Base-by-base conservation (phyloP, 495 filamentous ascomycete genomes). In the Penicillium macrosclerotiorum region DNA sequence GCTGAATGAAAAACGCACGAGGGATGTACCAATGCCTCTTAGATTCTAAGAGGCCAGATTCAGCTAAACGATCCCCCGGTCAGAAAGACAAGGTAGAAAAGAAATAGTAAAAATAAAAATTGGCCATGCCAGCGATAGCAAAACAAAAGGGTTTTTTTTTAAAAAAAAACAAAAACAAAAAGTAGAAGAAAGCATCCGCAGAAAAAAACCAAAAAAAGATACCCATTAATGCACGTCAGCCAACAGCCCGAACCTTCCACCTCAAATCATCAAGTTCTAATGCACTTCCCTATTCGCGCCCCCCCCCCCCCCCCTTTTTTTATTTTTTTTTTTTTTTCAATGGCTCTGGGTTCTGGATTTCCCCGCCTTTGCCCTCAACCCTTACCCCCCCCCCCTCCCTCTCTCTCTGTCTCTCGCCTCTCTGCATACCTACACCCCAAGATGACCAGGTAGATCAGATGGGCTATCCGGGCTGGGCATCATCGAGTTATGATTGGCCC, bases 401-500 rank as follows among this genome's bases (percentile, higher is more conserved):
- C 37, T 36, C 31, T 41, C 13, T 32, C 41, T 33, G 8, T 37
- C n/a, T n/a, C n/a, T n/a, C n/a, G n/a, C n/a, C n/a, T n/a, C n/a
- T n/a, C n/a, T n/a, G n/a, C n/a, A n/a, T n/a, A 14, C 13, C 27
- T 50, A 63, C 49, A 57, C 23, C 22, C 54, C 53, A 38, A 52
- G 42, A 14, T 51, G 58, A 40, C 25, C 13, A 14, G 20, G 5
- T 14, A 59, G 48, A 54, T 58, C 56, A 13, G 42, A 46, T 29
- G 49, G 48, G 30, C 30, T 51, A 14, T 55, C 55, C 14, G 55
- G 29, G 8, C 47, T 46, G 22, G 49, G 40, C 42, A 42, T 38
- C 35, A 50, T 32, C 31, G 49, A 55, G 46, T 50, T 47, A 48
- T 53, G 48, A 51, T 55, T 42, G 47, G 37, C 24, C n/a, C 23